Conservation (phyloP, 495 filamentous ascomycete species). For the Hyaloscypha finlandica region DNA sequence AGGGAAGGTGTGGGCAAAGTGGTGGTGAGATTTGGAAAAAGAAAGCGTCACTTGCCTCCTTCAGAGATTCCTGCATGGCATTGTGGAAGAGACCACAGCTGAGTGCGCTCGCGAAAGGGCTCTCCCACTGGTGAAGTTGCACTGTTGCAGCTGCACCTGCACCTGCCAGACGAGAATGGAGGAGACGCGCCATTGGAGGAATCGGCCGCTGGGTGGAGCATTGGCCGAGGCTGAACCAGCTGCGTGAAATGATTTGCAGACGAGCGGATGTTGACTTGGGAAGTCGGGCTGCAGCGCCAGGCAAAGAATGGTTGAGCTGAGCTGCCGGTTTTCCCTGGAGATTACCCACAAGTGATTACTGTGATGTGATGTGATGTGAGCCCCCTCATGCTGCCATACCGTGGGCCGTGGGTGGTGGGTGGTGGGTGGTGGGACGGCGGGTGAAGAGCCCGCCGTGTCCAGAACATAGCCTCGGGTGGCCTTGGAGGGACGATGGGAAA, state of each 20-base stretch:
- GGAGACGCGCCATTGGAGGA: neutral
- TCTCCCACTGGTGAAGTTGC: neutral
- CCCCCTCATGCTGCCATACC: neutral
- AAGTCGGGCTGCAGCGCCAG: neutral
- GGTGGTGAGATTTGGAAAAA: neutral
- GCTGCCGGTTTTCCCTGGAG: no score
- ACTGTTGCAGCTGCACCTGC: no score
- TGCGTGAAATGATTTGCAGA: constrained; percentile 3
- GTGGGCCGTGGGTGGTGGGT: no score
- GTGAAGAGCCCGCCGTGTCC: no score
- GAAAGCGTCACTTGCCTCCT: neutral
- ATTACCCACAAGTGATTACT: constrained; percentile 9
- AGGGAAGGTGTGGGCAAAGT: neutral
- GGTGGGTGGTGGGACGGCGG: no score
- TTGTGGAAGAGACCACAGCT: neutral
- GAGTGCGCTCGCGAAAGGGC: neutral
- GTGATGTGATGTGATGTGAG: neutral
- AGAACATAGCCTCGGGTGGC: neutral
- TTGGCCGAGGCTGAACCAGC: neutral
- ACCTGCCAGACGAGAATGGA: neutral
- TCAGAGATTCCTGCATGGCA: neutral
- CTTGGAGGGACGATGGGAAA: neutral
- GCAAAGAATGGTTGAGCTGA: neutral
- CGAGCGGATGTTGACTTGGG: neutral
- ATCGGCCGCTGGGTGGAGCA: neutral